These are phyloP conservation scores for Daldinia eschscholtzii DNA, from an alignment of 2,329 filamentous ascomycete genomes.

Conservation along the genomic window DNA sequence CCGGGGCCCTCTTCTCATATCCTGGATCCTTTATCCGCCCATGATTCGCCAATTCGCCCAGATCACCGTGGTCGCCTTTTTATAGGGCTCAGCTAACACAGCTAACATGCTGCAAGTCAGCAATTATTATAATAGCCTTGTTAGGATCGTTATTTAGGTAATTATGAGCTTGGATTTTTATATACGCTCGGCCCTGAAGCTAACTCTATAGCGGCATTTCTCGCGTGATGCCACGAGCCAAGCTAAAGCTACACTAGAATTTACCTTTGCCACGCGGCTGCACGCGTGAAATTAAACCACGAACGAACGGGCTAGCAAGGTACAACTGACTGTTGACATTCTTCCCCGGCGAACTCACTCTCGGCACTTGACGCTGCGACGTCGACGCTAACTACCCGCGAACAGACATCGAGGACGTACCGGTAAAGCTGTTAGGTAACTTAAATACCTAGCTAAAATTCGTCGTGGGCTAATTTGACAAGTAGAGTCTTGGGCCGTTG, in stretches of 20 bases:
- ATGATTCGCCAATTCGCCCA: constrained; percentile 18
- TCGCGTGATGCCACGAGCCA: not conserved
- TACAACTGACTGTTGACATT: not conserved
- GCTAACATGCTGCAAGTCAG: constrained; percentile 21
- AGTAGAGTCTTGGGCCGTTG: constrained; percentile 16
- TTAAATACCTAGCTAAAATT: constrained; percentile 8
- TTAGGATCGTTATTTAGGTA: not conserved
- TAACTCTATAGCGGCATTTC: constrained; percentile 4
- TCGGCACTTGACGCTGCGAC: constrained; percentile 33
- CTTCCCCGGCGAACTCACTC: not conserved
- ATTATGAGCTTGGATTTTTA: not conserved
- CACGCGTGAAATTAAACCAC: constrained; percentile 6
- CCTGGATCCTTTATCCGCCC: constrained; percentile 16
- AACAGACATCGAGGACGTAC: constrained; percentile 19
- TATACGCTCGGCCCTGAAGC: not conserved
- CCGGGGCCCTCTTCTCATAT: constrained; percentile 15
- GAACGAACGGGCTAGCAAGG: not conserved
- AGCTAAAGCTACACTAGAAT: not conserved
- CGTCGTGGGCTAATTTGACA: constrained; percentile 9
- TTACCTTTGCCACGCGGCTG: not conserved
- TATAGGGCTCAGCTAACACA: constrained; percentile 11
- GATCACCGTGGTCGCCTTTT: constrained; percentile 11
- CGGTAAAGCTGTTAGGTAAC: constrained; percentile 32
- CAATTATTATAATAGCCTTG: constrained; percentile 21
- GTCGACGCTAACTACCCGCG: constrained; percentile 17